Percentiles rank a stretch among this genome's conserved stretches.
Evolutionary conservation across 2,329 filamentous ascomycete genomes (phyloP).

Genomic region (Parascedosporium putredinis): DNA sequence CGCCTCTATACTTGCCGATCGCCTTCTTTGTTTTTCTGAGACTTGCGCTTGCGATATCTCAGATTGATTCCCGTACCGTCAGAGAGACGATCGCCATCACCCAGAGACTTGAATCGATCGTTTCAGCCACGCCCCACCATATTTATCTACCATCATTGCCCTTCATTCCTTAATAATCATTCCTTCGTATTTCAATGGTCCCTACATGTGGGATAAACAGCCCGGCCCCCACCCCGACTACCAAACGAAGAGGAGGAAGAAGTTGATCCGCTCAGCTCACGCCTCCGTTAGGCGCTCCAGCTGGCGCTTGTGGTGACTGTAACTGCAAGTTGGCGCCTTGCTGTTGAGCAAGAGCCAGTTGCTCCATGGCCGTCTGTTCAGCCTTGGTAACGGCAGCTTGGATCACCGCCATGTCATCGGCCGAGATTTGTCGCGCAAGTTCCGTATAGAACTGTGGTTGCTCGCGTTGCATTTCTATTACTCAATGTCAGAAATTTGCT

Average conservation of each 20-base stretch:
- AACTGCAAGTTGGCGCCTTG: constrained; percentile 11
- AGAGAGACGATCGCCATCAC: too few species aligned
- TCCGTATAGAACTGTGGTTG: constrained; percentile 81
- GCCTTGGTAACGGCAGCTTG: constrained; percentile 64
- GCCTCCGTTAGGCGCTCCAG: constrained; percentile 4
- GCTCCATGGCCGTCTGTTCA: constrained; percentile 30
- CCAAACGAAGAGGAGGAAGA: too few species aligned
- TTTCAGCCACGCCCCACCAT: background rate
- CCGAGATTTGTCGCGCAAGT: constrained; percentile 66
- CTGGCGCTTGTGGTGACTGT: constrained; percentile 11
- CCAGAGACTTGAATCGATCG: background rate
- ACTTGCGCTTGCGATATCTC: too few species aligned
- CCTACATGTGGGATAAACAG: too few species aligned
- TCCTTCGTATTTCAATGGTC: background rate
- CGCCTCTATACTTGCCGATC: too few species aligned
- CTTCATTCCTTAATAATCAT: constrained; percentile 1
- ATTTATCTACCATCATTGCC: background rate
- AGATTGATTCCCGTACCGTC: too few species aligned
- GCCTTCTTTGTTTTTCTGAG: too few species aligned
- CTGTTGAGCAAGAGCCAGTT: constrained; percentile 16
- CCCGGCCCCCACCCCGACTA: too few species aligned
- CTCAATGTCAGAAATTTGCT: constrained; percentile 6
- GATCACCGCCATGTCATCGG: constrained; percentile 73
- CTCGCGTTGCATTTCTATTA: constrained; percentile 71
- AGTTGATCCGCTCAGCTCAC: background rate